Evolutionary conservation across 805 yeast genomes (phyloP).

Genomic region (Jamesozyma gamospora): DNA sequence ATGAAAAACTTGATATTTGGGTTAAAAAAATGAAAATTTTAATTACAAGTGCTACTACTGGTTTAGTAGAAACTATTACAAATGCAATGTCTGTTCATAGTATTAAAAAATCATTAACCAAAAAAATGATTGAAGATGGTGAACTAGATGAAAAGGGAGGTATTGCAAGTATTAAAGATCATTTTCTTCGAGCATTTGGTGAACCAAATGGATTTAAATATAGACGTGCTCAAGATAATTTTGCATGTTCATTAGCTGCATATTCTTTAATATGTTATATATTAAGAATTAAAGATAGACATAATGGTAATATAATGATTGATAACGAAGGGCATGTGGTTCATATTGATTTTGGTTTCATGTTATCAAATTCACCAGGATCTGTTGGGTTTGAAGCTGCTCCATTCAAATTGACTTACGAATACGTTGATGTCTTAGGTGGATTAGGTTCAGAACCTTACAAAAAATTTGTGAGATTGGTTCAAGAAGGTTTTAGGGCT

Average conservation of each 20-base stretch:
- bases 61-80: constrained; percentile 90
- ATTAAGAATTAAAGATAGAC: constrained; percentile 90
- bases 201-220: constrained; percentile 42
- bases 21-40: constrained; percentile 87
- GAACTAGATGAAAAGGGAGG: constrained; percentile 53
- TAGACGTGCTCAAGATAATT: constrained; percentile 71
- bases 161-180: constrained; percentile 67
- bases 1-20: constrained; percentile 67
- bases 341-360: constrained; percentile 91
- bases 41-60: constrained; percentile 82
- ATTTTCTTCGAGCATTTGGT: constrained; percentile 71
- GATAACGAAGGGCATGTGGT: constrained; percentile 93
- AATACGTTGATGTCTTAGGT: constrained; percentile 81
- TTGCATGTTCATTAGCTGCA: constrained; percentile 79
- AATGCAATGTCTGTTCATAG: constrained; percentile 92
- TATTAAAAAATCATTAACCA: constrained; percentile 83
- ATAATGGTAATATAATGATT: constrained; percentile 94
- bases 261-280: constrained; percentile 86
- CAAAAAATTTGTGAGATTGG: constrained; percentile 47
- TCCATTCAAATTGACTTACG: constrained; percentile 85
- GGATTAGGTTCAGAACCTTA: constrained; percentile 60
- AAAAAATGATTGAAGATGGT: constrained; percentile 54
- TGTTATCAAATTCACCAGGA: constrained; percentile 91
- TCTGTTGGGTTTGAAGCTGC: constrained; percentile 96
- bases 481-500: constrained; percentile 65